Conservation (phyloP, 805 yeast species). For the Scheffersomyces stipitis region DNA sequence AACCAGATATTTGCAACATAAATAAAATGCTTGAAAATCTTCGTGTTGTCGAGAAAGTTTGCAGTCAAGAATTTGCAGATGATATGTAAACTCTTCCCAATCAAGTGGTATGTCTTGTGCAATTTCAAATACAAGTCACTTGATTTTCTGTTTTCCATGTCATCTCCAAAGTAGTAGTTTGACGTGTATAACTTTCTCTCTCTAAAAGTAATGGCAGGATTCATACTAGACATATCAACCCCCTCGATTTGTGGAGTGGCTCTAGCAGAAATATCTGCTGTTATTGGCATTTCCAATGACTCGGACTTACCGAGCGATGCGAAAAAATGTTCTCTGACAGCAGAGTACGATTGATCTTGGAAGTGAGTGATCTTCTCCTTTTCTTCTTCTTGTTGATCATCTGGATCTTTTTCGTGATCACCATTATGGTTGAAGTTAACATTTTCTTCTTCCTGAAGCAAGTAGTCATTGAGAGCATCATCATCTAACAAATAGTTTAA, state of each 20-base stretch:
- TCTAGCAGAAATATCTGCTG: constrained; percentile 41
- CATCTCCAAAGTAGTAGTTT: constrained; percentile 63
- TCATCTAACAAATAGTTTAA: constrained; percentile 11
- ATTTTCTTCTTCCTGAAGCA: not conserved
- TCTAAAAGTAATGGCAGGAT: constrained; percentile 55
- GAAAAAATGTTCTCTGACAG: not conserved
- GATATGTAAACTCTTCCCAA: constrained; percentile 66
- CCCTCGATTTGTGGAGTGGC: constrained; percentile 48
- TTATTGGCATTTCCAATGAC: constrained; percentile 1
- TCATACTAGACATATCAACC: constrained; percentile 47
- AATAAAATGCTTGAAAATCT: constrained; percentile 58
- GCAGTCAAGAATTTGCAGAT: constrained; percentile 48
- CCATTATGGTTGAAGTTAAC: not conserved
- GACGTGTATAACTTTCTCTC: constrained; percentile 63
- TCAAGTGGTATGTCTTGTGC: constrained; percentile 57
- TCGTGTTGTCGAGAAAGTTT: constrained; percentile 61
- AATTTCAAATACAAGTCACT: constrained; percentile 38
- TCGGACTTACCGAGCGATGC: not conserved
- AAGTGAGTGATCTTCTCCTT: not conserved
- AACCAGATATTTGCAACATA: constrained; percentile 74
- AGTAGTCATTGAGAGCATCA: constrained; percentile 1
- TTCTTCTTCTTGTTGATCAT: not conserved
- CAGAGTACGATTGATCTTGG: not conserved
- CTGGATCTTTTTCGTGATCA: not conserved
- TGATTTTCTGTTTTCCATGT: constrained; percentile 42